Conservation (phyloP, 805 yeast genomes). For the Yarrowia phangngaensis region DNA sequence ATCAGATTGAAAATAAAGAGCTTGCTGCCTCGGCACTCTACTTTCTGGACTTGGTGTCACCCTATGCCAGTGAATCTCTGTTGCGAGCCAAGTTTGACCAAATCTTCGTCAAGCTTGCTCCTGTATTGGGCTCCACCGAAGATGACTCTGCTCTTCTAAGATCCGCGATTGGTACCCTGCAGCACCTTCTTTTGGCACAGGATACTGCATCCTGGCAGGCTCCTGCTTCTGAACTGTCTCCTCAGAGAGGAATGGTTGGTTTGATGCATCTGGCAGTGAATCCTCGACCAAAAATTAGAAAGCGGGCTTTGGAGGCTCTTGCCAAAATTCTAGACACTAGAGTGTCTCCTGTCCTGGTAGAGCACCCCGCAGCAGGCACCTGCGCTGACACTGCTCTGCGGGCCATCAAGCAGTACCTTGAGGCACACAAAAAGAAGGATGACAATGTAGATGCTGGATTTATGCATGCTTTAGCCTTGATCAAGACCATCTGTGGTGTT, state of each 20-base stretch:
- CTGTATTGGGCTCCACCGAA: slow-evolving; percentile 62
- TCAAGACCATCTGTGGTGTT: slow-evolving; percentile 64
- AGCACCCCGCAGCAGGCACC: slow-evolving; percentile 69
- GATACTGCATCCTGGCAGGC: slow-evolving; percentile 69
- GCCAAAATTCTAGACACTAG: slow-evolving; percentile 56
- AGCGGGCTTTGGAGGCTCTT: slow-evolving; percentile 91
- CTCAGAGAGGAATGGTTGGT: slow-evolving; percentile 76
- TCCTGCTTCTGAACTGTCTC: slow-evolving; percentile 48
- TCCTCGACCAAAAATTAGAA: slow-evolving; percentile 90
- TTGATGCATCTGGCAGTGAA: slow-evolving; percentile 75
- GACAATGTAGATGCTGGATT: slow-evolving; percentile 49
- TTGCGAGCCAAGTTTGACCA: slow-evolving; percentile 72
- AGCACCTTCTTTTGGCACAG: slow-evolving; percentile 72
- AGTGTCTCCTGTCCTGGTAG: slow-evolving; percentile 72
- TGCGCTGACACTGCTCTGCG: slow-evolving; percentile 67
- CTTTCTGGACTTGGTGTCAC: slow-evolving; percentile 73
- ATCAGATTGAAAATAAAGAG: slow-evolving; percentile 52
- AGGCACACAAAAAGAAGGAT: slow-evolving; percentile 38
- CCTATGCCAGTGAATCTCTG: slow-evolving; percentile 56
- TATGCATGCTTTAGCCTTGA: slow-evolving; percentile 73
- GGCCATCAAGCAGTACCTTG: slow-evolving; percentile 48
- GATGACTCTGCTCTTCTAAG: slow-evolving; percentile 77
- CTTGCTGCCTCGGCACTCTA: slow-evolving; percentile 76
- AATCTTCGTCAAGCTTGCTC: slow-evolving; percentile 74
- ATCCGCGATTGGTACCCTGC: slow-evolving; percentile 83